Evolutionary conservation across 139 green algal genomes (phyloP).

Genomic region (Trebouxia sp.): DNA sequence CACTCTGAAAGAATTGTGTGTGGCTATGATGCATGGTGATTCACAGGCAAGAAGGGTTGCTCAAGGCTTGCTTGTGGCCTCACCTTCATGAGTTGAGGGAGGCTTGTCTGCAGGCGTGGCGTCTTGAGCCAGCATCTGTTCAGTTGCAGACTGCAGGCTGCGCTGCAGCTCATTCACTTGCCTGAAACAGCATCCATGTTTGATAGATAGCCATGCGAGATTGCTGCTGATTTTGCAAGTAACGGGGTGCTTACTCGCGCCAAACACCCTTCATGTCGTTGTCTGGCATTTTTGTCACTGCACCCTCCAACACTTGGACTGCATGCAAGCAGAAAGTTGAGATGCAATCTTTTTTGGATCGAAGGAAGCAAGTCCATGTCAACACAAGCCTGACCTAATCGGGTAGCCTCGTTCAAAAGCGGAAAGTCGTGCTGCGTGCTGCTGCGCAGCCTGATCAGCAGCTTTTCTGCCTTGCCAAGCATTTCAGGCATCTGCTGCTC

Average conservation of each 20-base stretch:
- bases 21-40: too few relatives aligned
- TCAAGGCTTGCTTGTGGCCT: too few relatives aligned
- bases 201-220: too few relatives aligned
- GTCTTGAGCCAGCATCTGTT: constrained; percentile 22
- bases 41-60: too few relatives aligned
- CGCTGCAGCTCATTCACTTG: constrained; percentile 27
- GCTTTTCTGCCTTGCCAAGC: constrained; percentile 19
- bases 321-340: background rate
- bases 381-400: constrained; percentile 7
- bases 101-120: background rate
- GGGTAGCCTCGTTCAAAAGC: constrained; percentile 18
- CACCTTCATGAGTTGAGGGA: background rate
- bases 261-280: constrained; percentile 22
- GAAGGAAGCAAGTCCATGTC: too few relatives aligned
- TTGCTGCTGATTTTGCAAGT: too few relatives aligned
- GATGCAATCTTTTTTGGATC: background rate
- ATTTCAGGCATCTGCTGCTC: background rate
- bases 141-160: constrained; percentile 23
- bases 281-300: constrained; percentile 26
- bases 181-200: background rate
- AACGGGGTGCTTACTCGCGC: constrained; percentile 2
- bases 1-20: too few relatives aligned
- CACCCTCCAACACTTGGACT: constrained; percentile 23
- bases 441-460: background rate
- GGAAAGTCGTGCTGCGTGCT: constrained; percentile 4